These are phyloP conservation scores for Rhytidiadelphus loreus DNA, from an alignment of 225 moss, liverwort and hornwort genomes.

Conservation along the genomic window DNA sequence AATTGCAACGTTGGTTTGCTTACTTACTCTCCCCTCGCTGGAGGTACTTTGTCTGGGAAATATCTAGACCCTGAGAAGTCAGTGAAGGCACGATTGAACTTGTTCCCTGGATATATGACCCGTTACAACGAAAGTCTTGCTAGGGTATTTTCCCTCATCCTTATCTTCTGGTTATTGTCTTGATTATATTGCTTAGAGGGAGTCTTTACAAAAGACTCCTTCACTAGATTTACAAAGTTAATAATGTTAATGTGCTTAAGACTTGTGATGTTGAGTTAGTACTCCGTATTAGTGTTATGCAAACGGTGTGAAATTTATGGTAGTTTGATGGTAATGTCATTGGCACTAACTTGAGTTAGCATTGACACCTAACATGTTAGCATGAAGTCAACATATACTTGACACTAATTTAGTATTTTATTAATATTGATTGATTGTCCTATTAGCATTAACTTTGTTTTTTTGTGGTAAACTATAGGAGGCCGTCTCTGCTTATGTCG, in stretches of 20 bases:
- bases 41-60: slow-evolving; percentile 66
- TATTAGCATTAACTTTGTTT: background rate
- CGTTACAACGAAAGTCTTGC: slow-evolving; percentile 59
- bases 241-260: background rate
- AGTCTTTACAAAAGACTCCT: background rate
- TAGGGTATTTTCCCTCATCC: slow-evolving; percentile 23
- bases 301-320: background rate
- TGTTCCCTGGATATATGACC: slow-evolving; percentile 71
- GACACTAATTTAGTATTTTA: background rate
- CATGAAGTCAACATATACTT: background rate
- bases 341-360: background rate
- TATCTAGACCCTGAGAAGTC: slow-evolving; percentile 16
- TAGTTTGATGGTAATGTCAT: background rate
- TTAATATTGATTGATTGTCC: no score
- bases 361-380: background rate
- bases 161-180: background rate
- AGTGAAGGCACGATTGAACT: slow-evolving; percentile 26
- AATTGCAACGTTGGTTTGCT: slow-evolving; percentile 72
- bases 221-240: background rate
- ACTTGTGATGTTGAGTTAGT: background rate
- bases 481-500: slow-evolving; percentile 39
- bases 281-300: background rate
- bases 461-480: slow-evolving; percentile 20
- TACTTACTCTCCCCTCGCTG: slow-evolving; percentile 79
- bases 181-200: background rate